Conservation (phyloP, 2,329 filamentous ascomycete genomes). For the Verticillium nonalfalfae region DNA sequence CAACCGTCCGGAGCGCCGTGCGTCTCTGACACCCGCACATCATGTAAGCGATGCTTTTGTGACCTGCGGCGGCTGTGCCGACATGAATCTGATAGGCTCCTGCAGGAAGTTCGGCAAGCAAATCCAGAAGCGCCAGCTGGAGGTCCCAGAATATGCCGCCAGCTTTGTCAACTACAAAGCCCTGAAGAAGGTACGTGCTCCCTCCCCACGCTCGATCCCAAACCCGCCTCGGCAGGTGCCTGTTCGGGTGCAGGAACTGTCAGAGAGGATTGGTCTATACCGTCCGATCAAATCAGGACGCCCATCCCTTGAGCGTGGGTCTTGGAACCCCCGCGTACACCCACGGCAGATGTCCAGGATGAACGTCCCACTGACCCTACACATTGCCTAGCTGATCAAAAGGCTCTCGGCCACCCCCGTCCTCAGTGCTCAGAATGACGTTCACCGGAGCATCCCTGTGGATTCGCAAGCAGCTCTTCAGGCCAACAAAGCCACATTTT, state of each 20-base stretch:
- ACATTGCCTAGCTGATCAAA: constrained; percentile 76
- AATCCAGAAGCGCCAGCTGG: constrained; percentile 97
- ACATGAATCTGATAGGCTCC: neutral
- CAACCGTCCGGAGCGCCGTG: neutral
- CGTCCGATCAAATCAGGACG: neutral
- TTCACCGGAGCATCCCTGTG: constrained; percentile 36
- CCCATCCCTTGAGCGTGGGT: neutral
- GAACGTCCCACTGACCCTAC: constrained; percentile 21
- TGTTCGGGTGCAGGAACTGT: neutral
- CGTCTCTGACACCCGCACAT: neutral
- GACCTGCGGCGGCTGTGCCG: neutral
- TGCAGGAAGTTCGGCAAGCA: constrained; percentile 99
- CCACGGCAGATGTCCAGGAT: neutral
- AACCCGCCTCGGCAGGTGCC: constrained; percentile 4
- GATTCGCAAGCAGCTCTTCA: constrained; percentile 88
- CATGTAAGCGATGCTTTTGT: neutral
- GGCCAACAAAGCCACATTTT: constrained; percentile 97
- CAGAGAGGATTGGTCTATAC: neutral
- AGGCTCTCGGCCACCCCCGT: constrained; percentile 89
- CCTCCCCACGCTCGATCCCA: constrained; percentile 6
- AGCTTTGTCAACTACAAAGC: constrained; percentile 99
- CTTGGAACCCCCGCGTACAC: neutral
- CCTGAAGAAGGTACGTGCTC: constrained; percentile 77
- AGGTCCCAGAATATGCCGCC: constrained; percentile 97
- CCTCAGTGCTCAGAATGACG: constrained; percentile 68